A percentile compares a stretch with the other conserved stretches of the same genome.
These are phyloP conservation scores for Tuber melanosporum DNA, from an alignment of 495 filamentous ascomycete species.

Conservation along the genomic window DNA sequence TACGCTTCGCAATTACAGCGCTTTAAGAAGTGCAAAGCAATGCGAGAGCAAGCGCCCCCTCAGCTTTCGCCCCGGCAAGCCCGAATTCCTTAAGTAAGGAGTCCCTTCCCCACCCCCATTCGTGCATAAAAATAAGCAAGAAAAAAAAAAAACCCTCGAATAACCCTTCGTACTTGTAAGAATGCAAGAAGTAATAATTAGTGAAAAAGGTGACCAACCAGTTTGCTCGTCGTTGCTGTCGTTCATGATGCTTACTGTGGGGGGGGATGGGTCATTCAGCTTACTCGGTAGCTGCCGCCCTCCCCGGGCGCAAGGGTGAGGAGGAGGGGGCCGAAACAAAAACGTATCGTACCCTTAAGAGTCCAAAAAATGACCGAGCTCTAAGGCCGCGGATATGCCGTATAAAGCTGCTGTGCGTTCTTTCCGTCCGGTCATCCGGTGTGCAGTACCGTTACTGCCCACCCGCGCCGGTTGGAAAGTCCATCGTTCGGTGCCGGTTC, in stretches of 20 bases:
- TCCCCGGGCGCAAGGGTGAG: not conserved
- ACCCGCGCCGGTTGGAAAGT: not conserved
- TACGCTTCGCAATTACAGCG: not conserved
- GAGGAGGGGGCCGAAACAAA: not conserved
- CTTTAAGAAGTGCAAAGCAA: not conserved
- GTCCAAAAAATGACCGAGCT: not conserved
- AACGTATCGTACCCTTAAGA: not conserved
- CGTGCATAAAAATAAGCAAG: not conserved
- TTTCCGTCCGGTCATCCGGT: not conserved
- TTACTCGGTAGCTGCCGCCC: not conserved
- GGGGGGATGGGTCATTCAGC: not conserved
- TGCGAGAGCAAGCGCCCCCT: not conserved
- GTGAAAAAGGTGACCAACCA: not conserved
- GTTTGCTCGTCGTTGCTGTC: not conserved
- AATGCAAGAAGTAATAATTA: not conserved
- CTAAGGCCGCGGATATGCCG: not conserved
- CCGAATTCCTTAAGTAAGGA: not conserved
- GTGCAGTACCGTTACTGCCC: not conserved
- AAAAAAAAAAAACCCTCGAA: not conserved
- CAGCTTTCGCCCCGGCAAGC: not conserved
- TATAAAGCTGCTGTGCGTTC: not conserved
- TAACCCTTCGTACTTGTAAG: not conserved
- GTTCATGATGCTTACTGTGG: not conserved
- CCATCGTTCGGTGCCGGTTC: not conserved
- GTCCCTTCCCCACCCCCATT: not conserved